Conservation (phyloP, 2,329 filamentous ascomycete species). For the Bipolaris sorokiniana region DNA sequence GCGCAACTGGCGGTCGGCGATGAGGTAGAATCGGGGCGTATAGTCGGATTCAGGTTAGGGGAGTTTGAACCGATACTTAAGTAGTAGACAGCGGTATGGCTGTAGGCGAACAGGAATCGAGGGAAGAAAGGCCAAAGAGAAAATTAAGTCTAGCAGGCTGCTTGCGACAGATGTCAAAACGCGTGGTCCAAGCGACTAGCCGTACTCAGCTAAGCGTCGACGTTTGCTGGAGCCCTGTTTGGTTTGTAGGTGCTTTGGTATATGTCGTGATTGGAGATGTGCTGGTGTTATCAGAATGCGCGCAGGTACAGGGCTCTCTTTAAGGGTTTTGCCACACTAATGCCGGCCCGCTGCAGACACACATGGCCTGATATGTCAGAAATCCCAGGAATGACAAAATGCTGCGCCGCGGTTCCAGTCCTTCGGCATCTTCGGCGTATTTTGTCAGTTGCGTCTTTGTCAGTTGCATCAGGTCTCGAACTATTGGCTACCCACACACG, state of each 20-base stretch:
- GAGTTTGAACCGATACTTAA: background rate
- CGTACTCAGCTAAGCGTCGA: slow-evolving; percentile 16
- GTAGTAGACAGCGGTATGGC: background rate
- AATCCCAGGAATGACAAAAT: background rate
- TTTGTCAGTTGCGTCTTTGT: background rate
- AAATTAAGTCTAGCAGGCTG: slow-evolving; percentile 36
- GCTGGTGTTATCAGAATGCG: slow-evolving; percentile 10
- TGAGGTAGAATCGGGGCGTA: slow-evolving; percentile 1
- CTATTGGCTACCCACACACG: slow-evolving; percentile 18
- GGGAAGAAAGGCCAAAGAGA: slow-evolving; percentile 14
- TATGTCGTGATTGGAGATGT: slow-evolving; percentile 1
- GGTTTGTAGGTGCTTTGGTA: background rate
- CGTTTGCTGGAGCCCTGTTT: slow-evolving; percentile 5
- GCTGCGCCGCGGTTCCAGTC: slow-evolving; percentile 4
- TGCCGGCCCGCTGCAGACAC: slow-evolving; percentile 16
- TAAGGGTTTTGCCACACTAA: slow-evolving; percentile 8
- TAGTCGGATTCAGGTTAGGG: slow-evolving; percentile 4
- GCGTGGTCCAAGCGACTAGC: slow-evolving; percentile 31
- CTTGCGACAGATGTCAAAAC: slow-evolving; percentile 38
- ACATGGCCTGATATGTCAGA: slow-evolving; percentile 7
- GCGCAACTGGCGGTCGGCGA: slow-evolving; percentile 3
- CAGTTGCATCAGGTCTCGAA: slow-evolving; percentile 11
- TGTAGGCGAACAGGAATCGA: slow-evolving; percentile 14
- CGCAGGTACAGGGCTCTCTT: slow-evolving; percentile 1
- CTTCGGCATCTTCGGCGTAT: slow-evolving; percentile 27